phyloP scores from a whole-genome alignment of 2,329 filamentous ascomycete genomes.

The Cladophialophora immunda region DNA sequence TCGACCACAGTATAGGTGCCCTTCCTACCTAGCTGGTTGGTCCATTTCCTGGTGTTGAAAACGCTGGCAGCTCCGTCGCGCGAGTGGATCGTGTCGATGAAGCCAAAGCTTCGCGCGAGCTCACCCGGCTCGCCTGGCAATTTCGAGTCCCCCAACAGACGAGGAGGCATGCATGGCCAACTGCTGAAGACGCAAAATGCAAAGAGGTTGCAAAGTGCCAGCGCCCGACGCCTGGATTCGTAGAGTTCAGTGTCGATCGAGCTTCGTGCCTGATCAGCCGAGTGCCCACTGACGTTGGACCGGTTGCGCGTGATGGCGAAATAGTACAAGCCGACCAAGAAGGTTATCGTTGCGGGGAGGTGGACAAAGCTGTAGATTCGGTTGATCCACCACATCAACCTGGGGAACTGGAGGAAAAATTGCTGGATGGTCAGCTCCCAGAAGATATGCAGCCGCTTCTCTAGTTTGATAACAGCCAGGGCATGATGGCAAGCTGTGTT shows the following conservation, averaged over 20 bases:
- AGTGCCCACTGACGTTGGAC: constrained; percentile 45
- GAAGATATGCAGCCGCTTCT: constrained; percentile 48
- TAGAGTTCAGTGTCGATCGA: constrained; percentile 59
- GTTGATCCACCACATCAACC: constrained; percentile 52
- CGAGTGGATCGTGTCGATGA: constrained; percentile 66
- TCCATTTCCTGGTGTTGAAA: constrained; percentile 48
- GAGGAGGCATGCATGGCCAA: constrained; percentile 60
- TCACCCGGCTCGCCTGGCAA: constrained; percentile 64
- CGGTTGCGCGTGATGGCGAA: constrained; percentile 46
- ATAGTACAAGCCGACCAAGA: constrained; percentile 60
- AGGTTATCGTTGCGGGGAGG: constrained; percentile 56
- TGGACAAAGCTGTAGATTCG: constrained; percentile 58
- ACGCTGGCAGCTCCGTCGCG: constrained; percentile 59
- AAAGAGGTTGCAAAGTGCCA: constrained; percentile 59
- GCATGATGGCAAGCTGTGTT: constrained; percentile 52
- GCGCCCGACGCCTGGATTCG: constrained; percentile 59
- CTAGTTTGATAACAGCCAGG: constrained; percentile 51
- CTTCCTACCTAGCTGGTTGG: constrained; percentile 25
- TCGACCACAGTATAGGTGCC: neutral
- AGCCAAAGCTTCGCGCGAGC: constrained; percentile 67
- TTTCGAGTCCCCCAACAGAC: constrained; percentile 60
- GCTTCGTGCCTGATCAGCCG: neutral
- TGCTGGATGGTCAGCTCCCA: constrained; percentile 52
- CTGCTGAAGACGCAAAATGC: constrained; percentile 59
- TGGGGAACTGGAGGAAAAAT: constrained; percentile 49